Conservation (phyloP, 768 basidiomycete genomes). For the Cyclocybe cylindracea region DNA sequence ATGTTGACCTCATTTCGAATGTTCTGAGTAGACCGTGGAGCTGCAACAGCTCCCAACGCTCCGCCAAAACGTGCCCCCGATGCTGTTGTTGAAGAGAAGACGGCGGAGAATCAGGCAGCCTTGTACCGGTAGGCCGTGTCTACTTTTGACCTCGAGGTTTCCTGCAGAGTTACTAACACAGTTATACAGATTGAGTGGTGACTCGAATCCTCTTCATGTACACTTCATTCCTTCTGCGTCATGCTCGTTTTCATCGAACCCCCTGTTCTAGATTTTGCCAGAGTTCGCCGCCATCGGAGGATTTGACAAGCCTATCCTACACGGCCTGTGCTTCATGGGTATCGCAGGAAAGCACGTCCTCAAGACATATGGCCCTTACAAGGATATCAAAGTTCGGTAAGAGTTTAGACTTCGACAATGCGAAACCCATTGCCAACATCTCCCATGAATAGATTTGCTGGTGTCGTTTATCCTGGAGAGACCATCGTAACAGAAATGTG, state of each 20-base stretch:
- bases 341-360: conserved; percentile 91
- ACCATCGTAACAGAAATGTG: conserved; percentile 97
- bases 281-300: conserved; percentile 95
- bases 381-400: conserved; percentile 94
- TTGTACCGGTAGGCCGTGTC: conserved; percentile 71
- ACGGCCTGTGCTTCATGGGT: conserved; percentile 91
- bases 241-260: not conserved
- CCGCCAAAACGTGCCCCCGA: conserved; percentile 87
- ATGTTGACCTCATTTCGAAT: not conserved
- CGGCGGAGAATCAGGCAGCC: conserved; percentile 79
- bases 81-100: conserved; percentile 87
- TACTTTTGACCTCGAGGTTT: not conserved
- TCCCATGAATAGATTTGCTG: conserved; percentile 63
- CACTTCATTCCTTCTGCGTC: conserved; percentile 20
- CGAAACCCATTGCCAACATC: too few relatives aligned
- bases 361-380: conserved; percentile 81
- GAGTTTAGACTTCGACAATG: conserved; percentile 12
- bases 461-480: conserved; percentile 93
- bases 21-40: conserved; percentile 71
- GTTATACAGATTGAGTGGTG: conserved; percentile 74
- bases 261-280: conserved; percentile 71
- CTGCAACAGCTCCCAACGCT: conserved; percentile 79
- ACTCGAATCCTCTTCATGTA: conserved; percentile 89
- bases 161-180: not conserved
- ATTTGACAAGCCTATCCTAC: conserved; percentile 87